Evolutionary conservation across 2,329 filamentous ascomycete species (phyloP), one percentile per base, ranked within the genome.

Genomic region (Fusarium humuli): DNA sequence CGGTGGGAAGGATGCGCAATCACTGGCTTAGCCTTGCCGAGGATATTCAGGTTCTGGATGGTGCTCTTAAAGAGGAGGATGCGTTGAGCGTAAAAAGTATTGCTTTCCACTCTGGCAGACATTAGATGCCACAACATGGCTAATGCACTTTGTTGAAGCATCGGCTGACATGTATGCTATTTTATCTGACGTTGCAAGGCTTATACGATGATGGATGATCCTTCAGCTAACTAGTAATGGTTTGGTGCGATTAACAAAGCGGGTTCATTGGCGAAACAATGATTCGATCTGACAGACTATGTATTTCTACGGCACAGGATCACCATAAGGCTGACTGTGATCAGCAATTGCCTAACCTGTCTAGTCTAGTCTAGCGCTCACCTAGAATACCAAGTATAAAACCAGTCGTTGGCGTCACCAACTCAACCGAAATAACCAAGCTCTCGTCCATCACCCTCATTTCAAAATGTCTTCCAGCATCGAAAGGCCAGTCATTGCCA

Each of bases 401-500:
- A 18, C 2, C 9, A 14, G 5, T 34, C 32, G 16, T 34, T 46
- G 13, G 16, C 8, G 42, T 44, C 41, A 11, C 13, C 41, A 44
- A 34, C 2, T 13, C 11, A 7, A 14, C 0, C 7, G 4, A 23
- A 22, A 32, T 7, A 7, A 2, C 5, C 30, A 50, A 20, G 5
- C 40, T 7, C 6, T 27, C 9, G 7, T 20, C 25, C 2, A n/a
- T 16, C 5, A 14, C 5, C 5, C 6, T 12, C 8, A 6, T 10
- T 18, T 4, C 9, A 53, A 22, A 27, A 67, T 69, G 62, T 16
- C 48, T 20, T 0, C 8, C 2, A 27, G 9, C 2, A 6, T 29
- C 0, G 45, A 56, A 6, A 63, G 49, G 5, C 65, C 69, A 1
- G 52, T 60, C 0, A 64, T 71, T 4, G 57, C 57, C 3, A 48